Evolutionary conservation across 352 stramenopile species (phyloP).

Genomic region (Globisporangium echinulatum): DNA sequence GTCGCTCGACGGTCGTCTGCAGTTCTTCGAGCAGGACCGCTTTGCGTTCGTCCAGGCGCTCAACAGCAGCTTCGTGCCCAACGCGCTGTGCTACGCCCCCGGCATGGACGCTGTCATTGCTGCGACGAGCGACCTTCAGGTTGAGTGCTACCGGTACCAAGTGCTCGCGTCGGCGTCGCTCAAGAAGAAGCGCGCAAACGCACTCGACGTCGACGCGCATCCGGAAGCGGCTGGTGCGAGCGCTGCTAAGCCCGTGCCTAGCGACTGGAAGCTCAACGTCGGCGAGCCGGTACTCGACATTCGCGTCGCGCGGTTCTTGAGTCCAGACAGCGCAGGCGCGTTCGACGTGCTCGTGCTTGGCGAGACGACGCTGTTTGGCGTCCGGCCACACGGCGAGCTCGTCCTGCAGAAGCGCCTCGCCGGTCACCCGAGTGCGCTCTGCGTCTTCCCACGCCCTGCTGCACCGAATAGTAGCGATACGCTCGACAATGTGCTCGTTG

Average conservation of each 20-base stretch:
- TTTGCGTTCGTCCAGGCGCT: conserved; percentile 84
- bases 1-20: conserved; percentile 85
- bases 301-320: conserved; percentile 37
- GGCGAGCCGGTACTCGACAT: conserved; percentile 61
- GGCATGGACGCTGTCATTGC: conserved; percentile 80
- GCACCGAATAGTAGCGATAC: conserved; percentile 10
- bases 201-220: conserved; percentile 39
- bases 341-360: conserved; percentile 83
- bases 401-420: conserved; percentile 74
- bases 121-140: conserved; percentile 68
- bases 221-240: conserved; percentile 19
- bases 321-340: conserved; percentile 35
- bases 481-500: conserved; percentile 76
- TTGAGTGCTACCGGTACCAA: conserved; percentile 88
- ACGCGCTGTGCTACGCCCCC: conserved; percentile 71
- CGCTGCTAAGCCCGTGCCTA: conserved; percentile 33
- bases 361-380: conserved; percentile 75
- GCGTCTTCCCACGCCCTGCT: conserved; percentile 34
- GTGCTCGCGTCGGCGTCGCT: conserved; percentile 71
- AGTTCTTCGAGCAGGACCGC: conserved; percentile 90
- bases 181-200: conserved; percentile 47
- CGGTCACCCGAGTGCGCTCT: conserved; percentile 60
- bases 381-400: conserved; percentile 73
- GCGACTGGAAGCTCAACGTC: conserved; percentile 66
- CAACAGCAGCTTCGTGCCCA: conserved; percentile 76